Base-by-base conservation (phyloP, 768 basidiomycete species). In the Leccinum disarticulatum region DNA sequence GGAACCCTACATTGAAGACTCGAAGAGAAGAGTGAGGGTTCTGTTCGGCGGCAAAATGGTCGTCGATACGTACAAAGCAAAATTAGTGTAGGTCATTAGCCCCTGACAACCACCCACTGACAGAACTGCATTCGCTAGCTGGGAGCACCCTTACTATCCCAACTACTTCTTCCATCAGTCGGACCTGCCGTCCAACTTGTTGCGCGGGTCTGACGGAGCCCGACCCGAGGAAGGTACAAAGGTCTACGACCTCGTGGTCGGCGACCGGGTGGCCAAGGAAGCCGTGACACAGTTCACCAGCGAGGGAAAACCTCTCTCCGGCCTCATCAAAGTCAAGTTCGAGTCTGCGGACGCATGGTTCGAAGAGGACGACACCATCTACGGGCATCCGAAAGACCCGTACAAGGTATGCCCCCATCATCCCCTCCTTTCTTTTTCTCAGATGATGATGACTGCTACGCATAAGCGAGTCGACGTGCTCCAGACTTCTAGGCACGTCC, bases 321-420 rank as follows among this genome's bases (percentile, higher is more conserved):
- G 81, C 6, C 73, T 87, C 30, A 72, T 82, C 38, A 82, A 78
- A 51, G 67, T 88, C 59, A 67, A 68, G 13, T 86, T 85, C 55
- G 70, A 71, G 14, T 78, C 77, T 17, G 79, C 80, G 65, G 86
- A 86, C 61, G 79, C 79, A 3, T 88, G 87, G 87, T 85, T 87
- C 54, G 86, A 88, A 73, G 86, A 88, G 66, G 86, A 87, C 52
- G 85, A 88, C 52, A 70, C 82, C 57, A 79, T 87, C 33, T 83
- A 77, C 58, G 74, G 78, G 2, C 87, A 88, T 60, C 83, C 85
- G 8, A 87, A 83, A 64, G 86, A 88, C 67, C 86, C 86, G 1
- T 88, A 86, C 72, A 88, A 88, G 78, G 87, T 86, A 3, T 49
- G 59, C n/a, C 28, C 2, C 22, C n/a, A n/a, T 17, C 22, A 22